phyloP scores from a whole-genome alignment of 257 asterid species.

The Solanum pimpinellifolium region DNA sequence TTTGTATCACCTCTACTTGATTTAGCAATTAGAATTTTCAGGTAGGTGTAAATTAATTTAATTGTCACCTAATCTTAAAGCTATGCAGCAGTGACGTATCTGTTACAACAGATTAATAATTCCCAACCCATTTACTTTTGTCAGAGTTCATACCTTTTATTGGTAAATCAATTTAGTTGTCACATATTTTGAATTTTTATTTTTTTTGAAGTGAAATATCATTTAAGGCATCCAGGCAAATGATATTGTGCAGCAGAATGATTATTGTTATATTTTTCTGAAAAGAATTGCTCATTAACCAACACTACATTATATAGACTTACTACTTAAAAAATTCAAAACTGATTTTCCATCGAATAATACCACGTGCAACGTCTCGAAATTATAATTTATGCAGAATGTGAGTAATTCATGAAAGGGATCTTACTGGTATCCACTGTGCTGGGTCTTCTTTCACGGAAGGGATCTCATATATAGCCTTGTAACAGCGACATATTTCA shows the following conservation, averaged over 20 bases:
- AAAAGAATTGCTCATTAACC: background rate
- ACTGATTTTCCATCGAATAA: background rate
- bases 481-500: slow-evolving; percentile 93
- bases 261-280: background rate
- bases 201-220: background rate
- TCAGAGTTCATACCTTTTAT: background rate
- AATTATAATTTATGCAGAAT: background rate
- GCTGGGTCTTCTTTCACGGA: slow-evolving; percentile 71
- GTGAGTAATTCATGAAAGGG: background rate
- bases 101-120: background rate
- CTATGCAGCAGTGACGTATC: background rate
- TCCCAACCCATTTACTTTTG: background rate
- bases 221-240: background rate
- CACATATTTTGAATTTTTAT: background rate
- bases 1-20: background rate
- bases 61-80: background rate
- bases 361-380: background rate
- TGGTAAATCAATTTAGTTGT: background rate
- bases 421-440: slow-evolving; percentile 82
- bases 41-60: background rate
- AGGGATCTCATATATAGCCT: slow-evolving; percentile 89
- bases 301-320: background rate
- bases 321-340: background rate
- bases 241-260: background rate
- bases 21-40: background rate